Base-by-base conservation (phyloP, 306 rosid genomes). In the Prunus fruticosa region DNA sequence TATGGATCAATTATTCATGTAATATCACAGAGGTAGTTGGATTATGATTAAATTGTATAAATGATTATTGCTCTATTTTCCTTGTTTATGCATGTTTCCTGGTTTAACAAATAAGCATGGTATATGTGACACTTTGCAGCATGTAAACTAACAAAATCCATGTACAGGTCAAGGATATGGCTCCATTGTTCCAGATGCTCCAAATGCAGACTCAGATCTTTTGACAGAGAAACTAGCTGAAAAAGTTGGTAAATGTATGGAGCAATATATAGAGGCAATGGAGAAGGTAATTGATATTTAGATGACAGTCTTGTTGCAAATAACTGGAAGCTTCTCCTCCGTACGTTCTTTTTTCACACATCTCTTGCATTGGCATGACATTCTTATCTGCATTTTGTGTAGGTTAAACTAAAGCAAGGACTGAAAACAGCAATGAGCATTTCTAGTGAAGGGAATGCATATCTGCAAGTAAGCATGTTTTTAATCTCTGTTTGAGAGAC, bases 371-470 rank as follows among this genome's bases (percentile, higher is more conserved):
- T 58, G 8, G 25, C 71, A 18, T 51, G 77, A 66, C 41, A 10
- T 9, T 71, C 11, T 19, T 50, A 23, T 70, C 30, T 72, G 61
- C n/a, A 28, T 50, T 41, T 51, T 76, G 43, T 34, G 51, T 68
- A 95, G 99, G 99, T 95, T 75, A 95, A 92, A 82, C 87, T 95
- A 61, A 95, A 95, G 83, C 97, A 95, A 86, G 99, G 97, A 15
- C 80, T 95, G 79, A 95, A 87, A 89, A 72, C 79, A 66, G 97
- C 97, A 32, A 95, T 95, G 97, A 85, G 86, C 83, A 88, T 95
- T 78, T 92, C 99, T 6, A 80, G 87, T 6, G 97, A 95, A 76
- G 99, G 99, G 72, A 95, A 95, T 70, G 86, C 87, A 58, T 95
- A 92, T 87, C 83, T 95, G 78, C 97, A 95, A 90, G 98, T 92